Base-by-base conservation (phyloP, 805 yeast species). In the Zygosaccharomyces pseudorouxii region DNA sequence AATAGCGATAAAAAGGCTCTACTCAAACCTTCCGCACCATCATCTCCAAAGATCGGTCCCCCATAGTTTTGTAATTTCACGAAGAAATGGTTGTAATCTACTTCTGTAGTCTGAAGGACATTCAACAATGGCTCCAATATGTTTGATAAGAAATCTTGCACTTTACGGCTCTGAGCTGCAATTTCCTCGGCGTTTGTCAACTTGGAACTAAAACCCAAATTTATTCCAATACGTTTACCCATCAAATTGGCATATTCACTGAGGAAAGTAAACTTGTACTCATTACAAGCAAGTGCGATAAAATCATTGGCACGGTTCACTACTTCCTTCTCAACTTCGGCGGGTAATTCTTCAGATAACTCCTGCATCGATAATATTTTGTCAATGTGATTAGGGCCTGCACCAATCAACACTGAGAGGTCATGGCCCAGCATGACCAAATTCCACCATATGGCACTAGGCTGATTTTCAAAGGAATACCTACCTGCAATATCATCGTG, bases 391-490 rank as follows among this genome's bases (percentile, higher is more conserved):
- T 72, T 71, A 1, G 76, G 71, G 0, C 86, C 89, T 4, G 85
- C 82, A 9, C 96, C 97, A 30, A 90, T 71, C 19, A 90, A 71
- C 60, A 86, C 89, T 0, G 89, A 90, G 52, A 93, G 63, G 45
- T 84, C 81, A 63, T 93, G 96, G 2, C 92, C 97, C 18, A 90
- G 71, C 53, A 92, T 78, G 1, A 86, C 79, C 62, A 92, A 72
- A 64, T 92, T 93, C 95, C 96, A 92, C 95, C 96, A 89, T 39
- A 92, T 81, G 0, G 90, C 79, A 22, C 83, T 77, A 0, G 98
- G 97, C 9, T 88, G 84, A 59, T 86, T 89, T n/a, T 76, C 76
- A 68, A 84, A 90, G 6, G 89, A 79, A 64, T 93, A 92, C 39
- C 97, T 73, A 14, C 71, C 63, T 42, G 71, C 69, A 38, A 74